Conservation (phyloP, 192 early-diverging fungal species). For the Neocallimastix lanati region DNA sequence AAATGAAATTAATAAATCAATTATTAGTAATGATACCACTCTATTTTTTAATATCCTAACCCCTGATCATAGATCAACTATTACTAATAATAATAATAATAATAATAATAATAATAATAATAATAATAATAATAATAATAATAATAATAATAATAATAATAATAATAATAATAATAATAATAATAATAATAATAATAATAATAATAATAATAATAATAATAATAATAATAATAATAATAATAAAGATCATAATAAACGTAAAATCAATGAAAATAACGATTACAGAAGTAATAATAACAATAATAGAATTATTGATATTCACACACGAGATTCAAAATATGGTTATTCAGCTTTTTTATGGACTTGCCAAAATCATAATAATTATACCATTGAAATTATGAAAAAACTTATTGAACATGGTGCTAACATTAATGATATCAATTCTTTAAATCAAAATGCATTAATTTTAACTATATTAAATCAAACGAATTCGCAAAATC, state of each 20-base stretch:
- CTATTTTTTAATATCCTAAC: no score
- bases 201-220: neutral
- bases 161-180: no score
- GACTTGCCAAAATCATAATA: neutral
- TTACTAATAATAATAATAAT: no score
- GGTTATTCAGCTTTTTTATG: neutral
- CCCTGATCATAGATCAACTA: no score
- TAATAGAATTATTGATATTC: neutral
- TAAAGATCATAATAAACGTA: no score
- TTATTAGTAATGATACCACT: no score
- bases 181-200: neutral
- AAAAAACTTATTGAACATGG: neutral
- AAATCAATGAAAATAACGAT: no score
- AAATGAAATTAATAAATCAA: no score
- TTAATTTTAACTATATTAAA: neutral
- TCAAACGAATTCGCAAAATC: neutral
- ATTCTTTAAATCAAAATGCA: neutral
- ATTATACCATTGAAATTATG: neutral
- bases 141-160: neutral
- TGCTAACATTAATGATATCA: neutral
- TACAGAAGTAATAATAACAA: neutral
- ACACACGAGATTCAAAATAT: neutral
- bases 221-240: no score
- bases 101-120: no score
- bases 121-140: neutral